These are phyloP conservation scores for Colletotrichum eleusines DNA, from an alignment of 2,329 filamentous ascomycete genomes.

Conservation along the genomic window DNA sequence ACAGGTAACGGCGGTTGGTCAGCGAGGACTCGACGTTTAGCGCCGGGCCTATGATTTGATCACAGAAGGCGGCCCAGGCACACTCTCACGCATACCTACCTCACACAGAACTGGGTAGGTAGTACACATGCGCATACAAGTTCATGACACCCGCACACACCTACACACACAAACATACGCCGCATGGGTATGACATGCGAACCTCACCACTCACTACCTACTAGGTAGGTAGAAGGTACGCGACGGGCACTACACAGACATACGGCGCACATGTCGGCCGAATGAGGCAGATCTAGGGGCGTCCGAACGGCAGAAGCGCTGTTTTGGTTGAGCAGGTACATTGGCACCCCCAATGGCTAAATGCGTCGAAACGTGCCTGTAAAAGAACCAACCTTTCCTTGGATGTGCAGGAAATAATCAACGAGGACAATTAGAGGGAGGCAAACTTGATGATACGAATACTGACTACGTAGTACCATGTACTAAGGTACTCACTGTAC, in stretches of 20 bases:
- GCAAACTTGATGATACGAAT: slow-evolving; percentile 9
- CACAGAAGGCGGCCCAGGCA: slow-evolving; percentile 27
- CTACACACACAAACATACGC: slow-evolving; percentile 3
- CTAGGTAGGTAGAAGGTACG: slow-evolving; percentile 11
- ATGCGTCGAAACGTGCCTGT: not conserved
- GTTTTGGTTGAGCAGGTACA: not conserved
- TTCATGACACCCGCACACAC: not conserved
- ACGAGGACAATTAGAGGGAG: not conserved
- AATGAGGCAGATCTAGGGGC: not conserved
- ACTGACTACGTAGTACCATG: not conserved
- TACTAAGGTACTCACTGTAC: not conserved
- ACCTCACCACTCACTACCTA: slow-evolving; percentile 16
- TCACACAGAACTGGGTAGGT: too few species aligned
- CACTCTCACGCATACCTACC: not conserved
- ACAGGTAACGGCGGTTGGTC: slow-evolving; percentile 28
- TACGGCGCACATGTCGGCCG: not conserved
- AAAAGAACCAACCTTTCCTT: not conserved
- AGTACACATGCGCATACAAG: not conserved
- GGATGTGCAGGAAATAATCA: not conserved
- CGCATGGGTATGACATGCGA: slow-evolving; percentile 15
- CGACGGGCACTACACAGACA: slow-evolving; percentile 16
- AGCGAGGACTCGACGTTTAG: slow-evolving; percentile 27
- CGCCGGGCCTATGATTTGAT: slow-evolving; percentile 33
- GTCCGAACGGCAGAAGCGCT: slow-evolving; percentile 18
- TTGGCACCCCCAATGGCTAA: slow-evolving; percentile 8